Evolutionary conservation across 192 early-diverging fungal genomes (phyloP), one percentile per base, ranked within the genome.

Genomic region (Martensiomyces pterosporus): DNA sequence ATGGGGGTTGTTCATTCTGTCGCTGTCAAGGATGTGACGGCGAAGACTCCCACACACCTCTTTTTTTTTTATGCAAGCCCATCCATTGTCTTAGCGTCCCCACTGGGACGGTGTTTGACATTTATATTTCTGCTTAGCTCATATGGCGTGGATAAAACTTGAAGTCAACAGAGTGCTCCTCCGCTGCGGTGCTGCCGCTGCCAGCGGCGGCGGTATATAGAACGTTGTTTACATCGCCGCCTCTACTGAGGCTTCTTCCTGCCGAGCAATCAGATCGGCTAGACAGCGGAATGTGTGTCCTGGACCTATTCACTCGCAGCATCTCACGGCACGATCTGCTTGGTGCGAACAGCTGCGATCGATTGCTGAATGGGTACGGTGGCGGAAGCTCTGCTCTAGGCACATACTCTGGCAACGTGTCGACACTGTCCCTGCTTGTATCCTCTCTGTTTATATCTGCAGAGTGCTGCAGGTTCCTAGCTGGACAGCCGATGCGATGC

Each of bases 391-490:
- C 70, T 1, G 50, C 26, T 4, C 33, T 45, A 0, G 55, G 43
- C 16, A 39, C 39, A 27, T 74, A 74, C 32, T 63, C 59, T 18
- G 70, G 70, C 59, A 74, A 46, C 10, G 64, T 67, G 33, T 74
- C 70, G 19, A 49, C 27, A 43, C 70, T 73, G 21, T 42, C 41
- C 24, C 46, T 19, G 45, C 35, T 60, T n/a, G n/a, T n/a, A n/a
- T n/a, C n/a, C n/a, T n/a, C n/a, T n/a, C n/a, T n/a, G n/a, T n/a
- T n/a, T n/a, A n/a, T n/a, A n/a, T n/a, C n/a, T n/a, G n/a, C n/a
- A n/a, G n/a, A n/a, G n/a, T n/a, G n/a, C n/a, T n/a, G n/a, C n/a
- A n/a, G n/a, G n/a, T n/a, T n/a, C n/a, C n/a, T n/a, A n/a, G n/a
- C n/a, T n/a, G n/a, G n/a, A n/a, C n/a, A n/a, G n/a, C n/a, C n/a